Percentiles rank a stretch among this genome's conserved stretches.
Conservation (phyloP, 768 basidiomycete species). For the Coprinellus micaceus region DNA sequence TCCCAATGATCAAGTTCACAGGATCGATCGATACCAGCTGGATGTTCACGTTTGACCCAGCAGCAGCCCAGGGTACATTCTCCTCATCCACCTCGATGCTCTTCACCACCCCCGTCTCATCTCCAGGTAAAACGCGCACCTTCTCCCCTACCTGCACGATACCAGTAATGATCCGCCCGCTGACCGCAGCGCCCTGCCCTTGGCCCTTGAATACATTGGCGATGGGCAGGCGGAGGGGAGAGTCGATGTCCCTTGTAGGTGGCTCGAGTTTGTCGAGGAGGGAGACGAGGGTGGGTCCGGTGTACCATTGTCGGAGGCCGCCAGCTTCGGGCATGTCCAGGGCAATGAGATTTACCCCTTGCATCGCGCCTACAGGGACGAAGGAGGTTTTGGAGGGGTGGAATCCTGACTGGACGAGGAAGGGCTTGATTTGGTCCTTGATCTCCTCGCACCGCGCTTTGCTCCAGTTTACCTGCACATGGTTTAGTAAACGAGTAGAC, state of each 20-base stretch:
- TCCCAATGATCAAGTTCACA: constrained; percentile 82
- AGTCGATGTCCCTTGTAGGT: constrained; percentile 69
- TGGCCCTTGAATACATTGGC: constrained; percentile 94
- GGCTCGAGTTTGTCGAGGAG: constrained; percentile 80
- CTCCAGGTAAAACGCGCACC: constrained; percentile 84
- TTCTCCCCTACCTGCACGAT: constrained; percentile 90
- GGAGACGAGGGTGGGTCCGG: constrained; percentile 80
- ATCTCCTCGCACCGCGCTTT: constrained; percentile 84
- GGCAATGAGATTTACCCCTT: constrained; percentile 77
- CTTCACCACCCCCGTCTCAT: constrained; percentile 81
- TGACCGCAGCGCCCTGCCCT: constrained; percentile 70
- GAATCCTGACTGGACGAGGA: constrained; percentile 88
- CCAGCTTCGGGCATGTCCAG: constrained; percentile 44
- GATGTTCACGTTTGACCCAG: constrained; percentile 86
- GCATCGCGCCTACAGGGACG: constrained; percentile 86
- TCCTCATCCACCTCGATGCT: constrained; percentile 82
- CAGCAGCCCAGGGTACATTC: constrained; percentile 79
- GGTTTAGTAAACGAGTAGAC: neutral
- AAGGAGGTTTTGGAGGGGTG: constrained; percentile 73
- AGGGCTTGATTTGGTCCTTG: constrained; percentile 64
- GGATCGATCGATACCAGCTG: constrained; percentile 83
- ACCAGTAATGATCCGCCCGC: constrained; percentile 83
- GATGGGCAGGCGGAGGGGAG: constrained; percentile 82
- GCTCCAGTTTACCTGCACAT: constrained; percentile 78
- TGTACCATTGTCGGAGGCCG: constrained; percentile 70